These are phyloP conservation scores for Aspergillus ochraceoroseus DNA, from an alignment of 2,329 filamentous ascomycete species.

Conservation along the genomic window DNA sequence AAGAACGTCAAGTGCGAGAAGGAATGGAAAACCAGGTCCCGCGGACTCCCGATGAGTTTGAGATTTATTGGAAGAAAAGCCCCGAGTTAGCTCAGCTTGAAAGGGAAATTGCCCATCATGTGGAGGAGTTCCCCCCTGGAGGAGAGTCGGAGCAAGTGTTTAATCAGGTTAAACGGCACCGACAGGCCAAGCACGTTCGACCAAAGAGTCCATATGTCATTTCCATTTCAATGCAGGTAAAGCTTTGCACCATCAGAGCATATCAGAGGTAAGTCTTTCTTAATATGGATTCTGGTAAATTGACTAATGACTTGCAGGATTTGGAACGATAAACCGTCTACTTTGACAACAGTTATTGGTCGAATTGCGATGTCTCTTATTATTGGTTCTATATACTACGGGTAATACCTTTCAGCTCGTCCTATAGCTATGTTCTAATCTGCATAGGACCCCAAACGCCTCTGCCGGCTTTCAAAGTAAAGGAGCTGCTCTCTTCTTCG, in stretches of 20 bases:
- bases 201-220: conserved; percentile 64
- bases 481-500: conserved; percentile 77
- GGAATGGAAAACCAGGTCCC: conserved; percentile 61
- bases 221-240: conserved; percentile 68
- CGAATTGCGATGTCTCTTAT: conserved; percentile 73
- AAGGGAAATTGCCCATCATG: conserved; percentile 34
- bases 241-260: conserved; percentile 76
- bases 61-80: conserved; percentile 45
- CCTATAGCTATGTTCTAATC: conserved; percentile 31
- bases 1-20: conserved; percentile 52
- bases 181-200: conserved; percentile 38
- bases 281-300: background rate
- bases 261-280: conserved; percentile 61
- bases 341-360: conserved; percentile 59
- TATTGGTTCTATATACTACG: conserved; percentile 55
- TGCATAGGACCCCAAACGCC: conserved; percentile 63
- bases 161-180: conserved; percentile 29
- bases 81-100: conserved; percentile 30
- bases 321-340: conserved; percentile 69
- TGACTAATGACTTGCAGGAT: conserved; percentile 46
- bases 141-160: conserved; percentile 32
- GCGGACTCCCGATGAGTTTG: conserved; percentile 65
- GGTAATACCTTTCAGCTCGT: conserved; percentile 15
- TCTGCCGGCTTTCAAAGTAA: conserved; percentile 71
- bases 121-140: conserved; percentile 32